Base-by-base conservation (phyloP, 2,329 filamentous ascomycete genomes). In the Colletotrichum tropicicola region DNA sequence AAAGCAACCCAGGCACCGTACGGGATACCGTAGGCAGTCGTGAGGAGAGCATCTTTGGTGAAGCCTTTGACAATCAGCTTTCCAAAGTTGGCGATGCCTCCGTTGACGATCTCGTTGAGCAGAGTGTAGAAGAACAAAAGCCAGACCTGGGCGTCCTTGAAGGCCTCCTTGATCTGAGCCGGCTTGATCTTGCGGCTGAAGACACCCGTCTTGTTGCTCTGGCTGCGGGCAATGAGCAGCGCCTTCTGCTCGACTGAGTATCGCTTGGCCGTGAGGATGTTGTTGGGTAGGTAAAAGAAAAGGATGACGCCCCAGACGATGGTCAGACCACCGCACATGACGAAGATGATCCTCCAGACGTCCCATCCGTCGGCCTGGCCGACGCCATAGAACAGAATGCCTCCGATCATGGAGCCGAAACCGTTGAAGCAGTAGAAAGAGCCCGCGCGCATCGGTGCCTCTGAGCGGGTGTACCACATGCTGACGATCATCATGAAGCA, bases 241-340 rank as follows among this genome's bases (percentile, higher is more conserved):
- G 75, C 77, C 57, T 83, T 85, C 71, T 92, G 88, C 47, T 85
- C 80, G 0, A 78, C 71, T 4, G 77, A 83, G 35, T 92, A 81
- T 70, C 89, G 91, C 62, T 84, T 85, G 3, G 89, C 87, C 0
- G 85, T 73, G 64, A 79, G 69, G 21, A 78, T 76, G 35, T 74
- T 75, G 65, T 79, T 76, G n/a, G 90, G 86, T 2, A 81, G 76
- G 48, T 75, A 74, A 21, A 78, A 65, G 47, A 47, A 62, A 13
- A 67, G 52, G 3, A 67, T 27, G 21, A 67, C 23, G 4, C 67
- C 64, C 65, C 67, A 68, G 6, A 58, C 41, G 17, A 68, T 41
- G 6, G 65, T 67, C 37, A 68, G 19, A n/a, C 67, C 67, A 30
- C 67, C 65, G 45, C 65, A 68, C 1, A 73, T 68, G 6, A 70